A percentile compares a stretch with the other conserved stretches of the same genome.
phyloP scores from a whole-genome alignment of 805 yeast genomes.

The Schwanniomyces pseudopolymorphus region DNA sequence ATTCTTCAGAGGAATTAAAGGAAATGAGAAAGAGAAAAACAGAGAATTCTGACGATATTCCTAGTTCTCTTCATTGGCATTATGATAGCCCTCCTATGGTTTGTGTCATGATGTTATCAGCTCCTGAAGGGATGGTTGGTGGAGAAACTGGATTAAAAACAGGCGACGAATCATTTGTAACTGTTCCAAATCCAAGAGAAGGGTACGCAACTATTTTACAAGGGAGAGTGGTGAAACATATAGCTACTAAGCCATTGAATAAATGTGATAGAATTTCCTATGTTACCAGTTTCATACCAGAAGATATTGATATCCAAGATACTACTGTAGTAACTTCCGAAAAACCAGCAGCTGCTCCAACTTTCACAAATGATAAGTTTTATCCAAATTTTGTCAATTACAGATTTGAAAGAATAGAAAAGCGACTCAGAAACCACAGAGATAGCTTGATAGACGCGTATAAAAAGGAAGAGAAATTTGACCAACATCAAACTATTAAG shows the following conservation, averaged over 20 bases:
- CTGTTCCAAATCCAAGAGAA: constrained; percentile 38
- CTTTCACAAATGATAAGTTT: constrained; percentile 3
- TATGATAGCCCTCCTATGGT: constrained; percentile 9
- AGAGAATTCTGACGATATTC: not conserved
- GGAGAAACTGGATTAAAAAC: constrained; percentile 14
- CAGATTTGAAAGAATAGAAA: constrained; percentile 4
- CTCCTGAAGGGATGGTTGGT: constrained; percentile 8
- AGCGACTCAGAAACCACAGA: not conserved
- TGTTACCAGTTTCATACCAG: constrained; percentile 5
- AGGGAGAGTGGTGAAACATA: constrained; percentile 46
- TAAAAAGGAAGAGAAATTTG: constrained; percentile 5
- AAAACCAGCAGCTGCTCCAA: constrained; percentile 2
- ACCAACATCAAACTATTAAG: constrained; percentile 31
- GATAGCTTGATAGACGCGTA: not conserved
- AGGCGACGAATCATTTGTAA: constrained; percentile 9
- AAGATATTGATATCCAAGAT: constrained; percentile 2
- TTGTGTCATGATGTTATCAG: constrained; percentile 8
- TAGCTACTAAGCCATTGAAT: constrained; percentile 46
- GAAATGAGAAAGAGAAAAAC: not conserved
- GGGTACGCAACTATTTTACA: constrained; percentile 54
- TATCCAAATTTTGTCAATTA: constrained; percentile 7
- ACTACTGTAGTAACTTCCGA: constrained; percentile 4
- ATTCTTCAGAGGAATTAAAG: not conserved
- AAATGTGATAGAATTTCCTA: constrained; percentile 9
- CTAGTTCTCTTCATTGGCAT: constrained; percentile 7